Percentiles rank a stretch among this genome's conserved stretches.
phyloP scores from a whole-genome alignment of 2,329 filamentous ascomycete species.

The Lanzia echinophila region DNA sequence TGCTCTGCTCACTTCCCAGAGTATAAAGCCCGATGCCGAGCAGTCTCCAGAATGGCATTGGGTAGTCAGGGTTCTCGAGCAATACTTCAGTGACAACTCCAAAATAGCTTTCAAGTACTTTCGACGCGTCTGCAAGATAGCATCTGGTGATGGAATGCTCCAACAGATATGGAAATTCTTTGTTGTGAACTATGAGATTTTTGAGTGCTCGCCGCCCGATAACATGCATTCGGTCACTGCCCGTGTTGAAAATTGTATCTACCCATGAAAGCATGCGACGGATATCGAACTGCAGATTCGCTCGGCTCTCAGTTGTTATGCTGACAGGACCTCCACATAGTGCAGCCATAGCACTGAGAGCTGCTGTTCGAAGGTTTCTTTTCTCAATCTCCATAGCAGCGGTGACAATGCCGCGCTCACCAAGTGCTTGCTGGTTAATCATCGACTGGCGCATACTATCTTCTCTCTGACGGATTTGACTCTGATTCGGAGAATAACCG shows the following conservation, averaged over 20 bases:
- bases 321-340: constrained; percentile 82
- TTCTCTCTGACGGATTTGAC: constrained; percentile 73
- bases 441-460: constrained; percentile 81
- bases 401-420: constrained; percentile 70
- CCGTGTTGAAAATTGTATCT: constrained; percentile 85
- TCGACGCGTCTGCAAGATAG: constrained; percentile 73
- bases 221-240: constrained; percentile 84
- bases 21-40: constrained; percentile 85
- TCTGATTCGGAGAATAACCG: constrained; percentile 88
- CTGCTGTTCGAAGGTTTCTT: constrained; percentile 80
- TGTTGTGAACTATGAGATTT: constrained; percentile 86
- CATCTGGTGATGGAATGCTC: constrained; percentile 89
- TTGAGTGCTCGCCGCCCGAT: constrained; percentile 84
- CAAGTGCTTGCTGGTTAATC: constrained; percentile 67
- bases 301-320: constrained; percentile 80
- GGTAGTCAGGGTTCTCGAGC: constrained; percentile 74
- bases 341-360: constrained; percentile 90
- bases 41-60: constrained; percentile 83
- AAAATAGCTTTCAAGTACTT: constrained; percentile 92
- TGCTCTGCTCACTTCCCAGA: constrained; percentile 83
- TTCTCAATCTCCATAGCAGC: constrained; percentile 97
- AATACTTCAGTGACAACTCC: constrained; percentile 85
- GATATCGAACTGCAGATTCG: constrained; percentile 85
- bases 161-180: constrained; percentile 75
- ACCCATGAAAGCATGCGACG: constrained; percentile 92